These are phyloP conservation scores for Lactarius hengduanensis DNA, from an alignment of 768 basidiomycete species.

Conservation along the genomic window DNA sequence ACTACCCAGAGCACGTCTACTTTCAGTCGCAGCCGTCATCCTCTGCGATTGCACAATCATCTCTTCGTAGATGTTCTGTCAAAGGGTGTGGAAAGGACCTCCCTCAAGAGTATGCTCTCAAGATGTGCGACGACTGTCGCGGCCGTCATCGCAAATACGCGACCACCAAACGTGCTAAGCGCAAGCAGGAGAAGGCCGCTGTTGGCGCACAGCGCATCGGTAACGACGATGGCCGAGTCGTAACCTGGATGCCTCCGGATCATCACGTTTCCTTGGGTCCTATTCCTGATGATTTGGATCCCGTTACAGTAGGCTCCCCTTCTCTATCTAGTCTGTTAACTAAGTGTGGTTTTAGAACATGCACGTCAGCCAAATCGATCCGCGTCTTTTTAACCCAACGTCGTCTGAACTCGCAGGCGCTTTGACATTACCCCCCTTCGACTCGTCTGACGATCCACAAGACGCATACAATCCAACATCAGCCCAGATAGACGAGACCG, in stretches of 20 bases:
- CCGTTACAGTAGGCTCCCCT: slow-evolving; percentile 7
- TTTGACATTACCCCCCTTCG: slow-evolving; percentile 39
- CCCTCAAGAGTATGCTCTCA: slow-evolving; percentile 37
- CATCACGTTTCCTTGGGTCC: slow-evolving; percentile 17
- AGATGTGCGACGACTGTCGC: slow-evolving; percentile 56
- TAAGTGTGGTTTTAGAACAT: slow-evolving; percentile 13
- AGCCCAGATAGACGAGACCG: background rate
- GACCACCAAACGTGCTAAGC: slow-evolving; percentile 47
- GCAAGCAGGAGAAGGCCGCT: slow-evolving; percentile 52
- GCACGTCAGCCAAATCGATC: slow-evolving; percentile 32
- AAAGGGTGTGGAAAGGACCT: slow-evolving; percentile 43
- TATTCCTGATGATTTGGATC: slow-evolving; percentile 16
- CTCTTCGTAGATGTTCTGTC: slow-evolving; percentile 40
- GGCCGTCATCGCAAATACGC: slow-evolving; percentile 52
- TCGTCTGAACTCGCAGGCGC: slow-evolving; percentile 52
- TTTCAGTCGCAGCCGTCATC: slow-evolving; percentile 18
- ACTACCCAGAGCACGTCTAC: slow-evolving; percentile 31
- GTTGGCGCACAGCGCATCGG: slow-evolving; percentile 21
- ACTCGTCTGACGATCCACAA: slow-evolving; percentile 12
- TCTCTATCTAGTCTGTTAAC: background rate
- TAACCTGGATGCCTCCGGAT: slow-evolving; percentile 35
- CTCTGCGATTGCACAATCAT: slow-evolving; percentile 1
- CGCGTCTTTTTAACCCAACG: slow-evolving; percentile 36
- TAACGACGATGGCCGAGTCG: slow-evolving; percentile 25
- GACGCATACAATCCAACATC: slow-evolving; percentile 16